A percentile compares a stretch with the other conserved stretches of the same genome.
Evolutionary conservation across 1,139 yeast species (phyloP).

Genomic region (Kluyveromyces marxianus): DNA sequence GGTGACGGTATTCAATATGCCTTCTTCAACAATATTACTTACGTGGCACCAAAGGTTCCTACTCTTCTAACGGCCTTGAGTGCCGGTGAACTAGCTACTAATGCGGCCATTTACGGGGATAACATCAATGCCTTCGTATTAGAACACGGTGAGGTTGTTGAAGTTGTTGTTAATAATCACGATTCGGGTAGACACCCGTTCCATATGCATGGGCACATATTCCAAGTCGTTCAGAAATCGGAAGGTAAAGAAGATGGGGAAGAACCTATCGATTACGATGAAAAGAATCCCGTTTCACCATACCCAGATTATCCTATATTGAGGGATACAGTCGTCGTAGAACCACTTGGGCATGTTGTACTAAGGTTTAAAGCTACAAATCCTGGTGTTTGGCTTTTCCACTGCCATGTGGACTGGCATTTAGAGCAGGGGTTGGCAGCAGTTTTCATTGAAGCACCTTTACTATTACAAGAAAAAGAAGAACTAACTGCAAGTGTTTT

Average conservation of each 20-base stretch:
- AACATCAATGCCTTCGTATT: constrained; percentile 58
- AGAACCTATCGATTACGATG: constrained; percentile 52
- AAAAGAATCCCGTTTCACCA: constrained; percentile 34
- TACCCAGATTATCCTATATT: constrained; percentile 53
- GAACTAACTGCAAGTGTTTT: constrained; percentile 41
- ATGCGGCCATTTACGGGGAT: constrained; percentile 53
- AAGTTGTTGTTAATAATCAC: constrained; percentile 59
- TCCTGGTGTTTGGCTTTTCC: constrained; percentile 85
- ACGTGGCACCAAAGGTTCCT: constrained; percentile 58
- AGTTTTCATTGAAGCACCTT: constrained; percentile 59
- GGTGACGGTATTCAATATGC: constrained; percentile 73
- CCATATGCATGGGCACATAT: constrained; percentile 75
- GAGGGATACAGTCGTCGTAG: constrained; percentile 60
- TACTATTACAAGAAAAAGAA: constrained; percentile 38
- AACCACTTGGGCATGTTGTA: constrained; percentile 59
- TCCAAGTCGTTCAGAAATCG: constrained; percentile 61
- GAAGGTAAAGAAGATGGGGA: constrained; percentile 32
- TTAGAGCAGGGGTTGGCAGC: constrained; percentile 71
- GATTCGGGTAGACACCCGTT: constrained; percentile 77
- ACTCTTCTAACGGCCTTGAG: constrained; percentile 52
- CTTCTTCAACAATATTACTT: constrained; percentile 62
- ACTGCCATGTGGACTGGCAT: constrained; percentile 79
- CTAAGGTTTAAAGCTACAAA: constrained; percentile 63
- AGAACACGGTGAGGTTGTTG: constrained; percentile 54
- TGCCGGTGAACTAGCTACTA: constrained; percentile 39